Conservation (phyloP, 345 rosid species). For the Eucalyptus rudis region DNA sequence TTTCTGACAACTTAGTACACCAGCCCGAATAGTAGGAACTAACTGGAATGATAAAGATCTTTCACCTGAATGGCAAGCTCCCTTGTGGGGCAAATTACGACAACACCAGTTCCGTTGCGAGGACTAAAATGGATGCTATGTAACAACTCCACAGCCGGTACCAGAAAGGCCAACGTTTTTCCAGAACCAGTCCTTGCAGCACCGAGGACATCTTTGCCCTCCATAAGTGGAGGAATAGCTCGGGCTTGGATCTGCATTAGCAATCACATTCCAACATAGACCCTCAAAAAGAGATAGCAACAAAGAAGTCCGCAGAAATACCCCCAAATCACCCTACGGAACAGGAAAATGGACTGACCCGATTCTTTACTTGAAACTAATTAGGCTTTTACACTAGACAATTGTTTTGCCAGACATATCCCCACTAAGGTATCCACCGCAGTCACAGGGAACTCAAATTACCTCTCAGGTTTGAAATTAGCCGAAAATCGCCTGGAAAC, state of each 20-base stretch:
- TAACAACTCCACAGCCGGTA: slow-evolving; percentile 86
- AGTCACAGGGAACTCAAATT: neutral
- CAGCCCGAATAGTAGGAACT: neutral
- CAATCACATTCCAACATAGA: neutral
- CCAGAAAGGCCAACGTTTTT: slow-evolving; percentile 85
- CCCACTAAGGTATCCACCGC: neutral
- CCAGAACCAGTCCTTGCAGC: slow-evolving; percentile 99
- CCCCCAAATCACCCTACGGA: neutral
- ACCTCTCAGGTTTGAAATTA: neutral
- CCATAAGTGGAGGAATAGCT: slow-evolving; percentile 63
- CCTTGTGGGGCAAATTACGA: slow-evolving; percentile 93
- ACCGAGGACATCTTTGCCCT: slow-evolving; percentile 94
- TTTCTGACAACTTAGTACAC: neutral
- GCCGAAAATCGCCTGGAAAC: neutral
- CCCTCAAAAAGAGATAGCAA: neutral
- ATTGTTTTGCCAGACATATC: neutral
- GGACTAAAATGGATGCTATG: slow-evolving; percentile 54
- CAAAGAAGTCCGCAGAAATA: neutral
- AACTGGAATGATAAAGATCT: neutral
- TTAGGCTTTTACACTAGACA: neutral
- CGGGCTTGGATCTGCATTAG: slow-evolving; percentile 74
- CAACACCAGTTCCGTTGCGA: slow-evolving; percentile 73
- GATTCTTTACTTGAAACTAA: neutral
- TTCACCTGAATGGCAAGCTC: slow-evolving; percentile 97
- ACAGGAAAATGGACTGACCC: neutral